Evolutionary conservation across 2,329 filamentous ascomycete genomes (phyloP).

Genomic region (Rugonectria rugulosa): DNA sequence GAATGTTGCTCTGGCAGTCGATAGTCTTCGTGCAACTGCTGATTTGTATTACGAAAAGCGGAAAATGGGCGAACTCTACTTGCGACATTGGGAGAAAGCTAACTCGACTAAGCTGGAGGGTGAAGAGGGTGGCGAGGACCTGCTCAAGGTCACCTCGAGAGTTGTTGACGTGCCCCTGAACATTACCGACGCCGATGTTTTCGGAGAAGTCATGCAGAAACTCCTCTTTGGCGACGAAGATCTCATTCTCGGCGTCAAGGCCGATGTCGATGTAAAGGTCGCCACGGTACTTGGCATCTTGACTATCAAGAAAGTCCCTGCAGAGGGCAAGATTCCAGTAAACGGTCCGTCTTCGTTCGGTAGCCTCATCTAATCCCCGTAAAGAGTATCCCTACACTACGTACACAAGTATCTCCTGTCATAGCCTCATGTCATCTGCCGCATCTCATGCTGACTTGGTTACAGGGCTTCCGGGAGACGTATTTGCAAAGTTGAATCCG

Average conservation of each 20-base stretch:
- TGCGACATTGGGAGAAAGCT: conserved; percentile 83
- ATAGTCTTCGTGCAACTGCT: conserved; percentile 76
- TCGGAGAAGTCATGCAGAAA: conserved; percentile 81
- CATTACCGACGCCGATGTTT: conserved; percentile 80
- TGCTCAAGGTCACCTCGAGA: conserved; percentile 76
- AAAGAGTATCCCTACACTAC: conserved; percentile 36
- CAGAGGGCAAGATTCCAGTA: conserved; percentile 84
- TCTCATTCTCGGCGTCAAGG: conserved; percentile 77
- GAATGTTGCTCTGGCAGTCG: conserved; percentile 84
- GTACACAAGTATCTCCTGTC: conserved; percentile 42
- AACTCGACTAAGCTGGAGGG: conserved; percentile 75
- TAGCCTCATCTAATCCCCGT: conserved; percentile 40
- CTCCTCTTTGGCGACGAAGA: conserved; percentile 77
- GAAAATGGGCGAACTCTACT: conserved; percentile 81
- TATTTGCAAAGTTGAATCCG: conserved; percentile 60
- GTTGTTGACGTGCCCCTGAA: conserved; percentile 82
- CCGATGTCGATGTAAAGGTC: conserved; percentile 83
- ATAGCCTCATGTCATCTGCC: conserved; percentile 33
- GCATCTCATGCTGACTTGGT: conserved; percentile 44
- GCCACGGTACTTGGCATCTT: conserved; percentile 83
- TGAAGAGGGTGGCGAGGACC: conserved; percentile 63
- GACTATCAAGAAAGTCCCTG: conserved; percentile 83
- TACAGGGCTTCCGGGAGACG: conserved; percentile 66
- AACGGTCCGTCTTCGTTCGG: conserved; percentile 83
- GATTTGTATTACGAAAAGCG: conserved; percentile 81